phyloP scores from a whole-genome alignment of 140 eudicot species.

The Cichorium intybus region DNA sequence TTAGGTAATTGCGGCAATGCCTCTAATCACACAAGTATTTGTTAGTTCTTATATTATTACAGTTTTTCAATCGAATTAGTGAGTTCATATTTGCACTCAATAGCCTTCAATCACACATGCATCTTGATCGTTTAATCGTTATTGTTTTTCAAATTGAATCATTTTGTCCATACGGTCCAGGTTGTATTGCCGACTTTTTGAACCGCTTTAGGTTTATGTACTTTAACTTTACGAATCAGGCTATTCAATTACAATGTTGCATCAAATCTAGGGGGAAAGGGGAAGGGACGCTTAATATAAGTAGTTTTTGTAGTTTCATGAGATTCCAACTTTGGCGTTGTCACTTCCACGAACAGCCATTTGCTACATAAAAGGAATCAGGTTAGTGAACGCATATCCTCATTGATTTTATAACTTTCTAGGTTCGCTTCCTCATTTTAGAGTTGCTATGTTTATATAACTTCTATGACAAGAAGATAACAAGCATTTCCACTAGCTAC shows the following conservation, averaged over 20 bases:
- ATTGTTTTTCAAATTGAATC: conserved; percentile 1
- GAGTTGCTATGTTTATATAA: conserved; percentile 10
- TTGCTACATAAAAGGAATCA: background rate
- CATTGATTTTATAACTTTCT: conserved; percentile 9
- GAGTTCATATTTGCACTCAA: conserved; percentile 11
- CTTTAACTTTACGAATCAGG: conserved; percentile 4
- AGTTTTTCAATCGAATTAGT: background rate
- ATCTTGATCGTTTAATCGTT: conserved; percentile 8
- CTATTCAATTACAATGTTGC: conserved; percentile 23
- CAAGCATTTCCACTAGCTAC: conserved; percentile 8
- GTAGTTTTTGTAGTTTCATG: conserved; percentile 4
- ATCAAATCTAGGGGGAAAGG: conserved; percentile 9
- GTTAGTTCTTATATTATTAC: background rate
- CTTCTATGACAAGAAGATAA: conserved; percentile 2
- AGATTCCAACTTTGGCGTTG: background rate
- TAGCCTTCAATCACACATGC: conserved; percentile 4
- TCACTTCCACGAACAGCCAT: background rate
- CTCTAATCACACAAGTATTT: background rate
- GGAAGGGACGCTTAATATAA: background rate
- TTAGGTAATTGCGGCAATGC: conserved; percentile 21
- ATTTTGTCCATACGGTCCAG: background rate
- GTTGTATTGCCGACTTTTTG: background rate
- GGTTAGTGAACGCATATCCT: background rate
- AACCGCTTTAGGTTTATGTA: conserved; percentile 9
- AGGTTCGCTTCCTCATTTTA: conserved; percentile 8